Percentiles rank a stretch among this genome's conserved stretches.
These are phyloP conservation scores for Candida albicans DNA, from an alignment of 1,139 yeast genomes.

Conservation along the genomic window DNA sequence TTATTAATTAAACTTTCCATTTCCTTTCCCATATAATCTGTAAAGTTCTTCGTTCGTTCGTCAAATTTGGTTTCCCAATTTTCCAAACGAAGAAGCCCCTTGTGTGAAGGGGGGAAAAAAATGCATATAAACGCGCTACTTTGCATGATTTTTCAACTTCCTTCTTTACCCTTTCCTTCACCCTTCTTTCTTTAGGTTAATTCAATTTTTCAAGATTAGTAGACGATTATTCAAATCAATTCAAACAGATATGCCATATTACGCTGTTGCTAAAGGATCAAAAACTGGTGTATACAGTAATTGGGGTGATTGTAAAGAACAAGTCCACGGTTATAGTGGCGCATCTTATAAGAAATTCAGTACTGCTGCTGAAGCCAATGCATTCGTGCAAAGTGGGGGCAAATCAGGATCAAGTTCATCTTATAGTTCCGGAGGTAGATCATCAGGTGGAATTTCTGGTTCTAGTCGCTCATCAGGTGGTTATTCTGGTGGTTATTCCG, in stretches of 20 bases:
- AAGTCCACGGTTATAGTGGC: slow-evolving; percentile 53
- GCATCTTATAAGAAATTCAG: slow-evolving; percentile 58
- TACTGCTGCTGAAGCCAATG: slow-evolving; percentile 44
- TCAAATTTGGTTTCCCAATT: too few relatives aligned
- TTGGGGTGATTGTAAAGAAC: slow-evolving; percentile 52
- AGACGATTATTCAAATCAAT: not conserved
- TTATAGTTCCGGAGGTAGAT: not conserved
- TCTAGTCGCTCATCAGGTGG: slow-evolving; percentile 2
- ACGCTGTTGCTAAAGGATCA: slow-evolving; percentile 65
- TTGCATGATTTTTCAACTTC: too few relatives aligned
- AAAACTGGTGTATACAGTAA: slow-evolving; percentile 48
- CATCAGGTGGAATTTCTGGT: not conserved
- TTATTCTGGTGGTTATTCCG: not conserved
- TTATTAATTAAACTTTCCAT: too few relatives aligned
- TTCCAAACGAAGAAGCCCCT: too few relatives aligned
- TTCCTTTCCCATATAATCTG: too few relatives aligned
- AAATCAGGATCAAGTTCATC: not conserved
- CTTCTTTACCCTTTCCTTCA: too few relatives aligned
- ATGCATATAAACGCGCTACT: too few relatives aligned
- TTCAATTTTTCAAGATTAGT: too few relatives aligned
- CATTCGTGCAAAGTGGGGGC: slow-evolving; percentile 7
- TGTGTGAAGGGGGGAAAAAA: too few relatives aligned
- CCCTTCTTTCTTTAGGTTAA: not conserved
- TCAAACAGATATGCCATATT: slow-evolving; percentile 29
- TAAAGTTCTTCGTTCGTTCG: too few relatives aligned